Evolutionary conservation across 1,139 yeast species (phyloP), one percentile per base, ranked within the genome.

Genomic region (Geotrichum histeridarum): DNA sequence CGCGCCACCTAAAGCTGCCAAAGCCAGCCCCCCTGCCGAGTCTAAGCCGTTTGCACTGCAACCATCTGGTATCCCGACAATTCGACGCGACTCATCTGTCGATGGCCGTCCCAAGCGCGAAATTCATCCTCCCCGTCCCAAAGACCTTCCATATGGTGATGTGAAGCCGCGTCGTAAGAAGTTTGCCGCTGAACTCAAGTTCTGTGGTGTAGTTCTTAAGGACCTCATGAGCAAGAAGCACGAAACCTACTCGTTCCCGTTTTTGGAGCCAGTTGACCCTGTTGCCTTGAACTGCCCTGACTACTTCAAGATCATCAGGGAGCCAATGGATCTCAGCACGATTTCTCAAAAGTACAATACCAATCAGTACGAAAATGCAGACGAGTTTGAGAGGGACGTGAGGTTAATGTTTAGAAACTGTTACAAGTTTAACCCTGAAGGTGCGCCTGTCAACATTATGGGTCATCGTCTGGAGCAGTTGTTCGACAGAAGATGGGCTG

Each of bases 291-390:
- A 89, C 66, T 85, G 95, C 62, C 99, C 99, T 36, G 83, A 90
- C 51, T 93, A 94, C 70, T 78, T 79, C 64, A 93, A 91, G 61
- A 75, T 89, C 57, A 84, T 93, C 57, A 89, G 88, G 70, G 80
- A 83, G 63, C 99, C 99, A 56, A 94, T 93, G 99, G 99, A 93
- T 72, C 77, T 93, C 63, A 83, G 94, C 44, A 90, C 98, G 0
- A 79, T 93, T 57, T 85, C 84, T 64, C 78, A 82, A 52, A 93
- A 90, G 70, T 76, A 89, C 63, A 82, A 84, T 59, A 88, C 88
- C 68, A 90, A 91, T 71, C 87, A 86, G 64, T 93, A 93, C 68
- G 94, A 87, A 67, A 84, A 84, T 58, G 94, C 91, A 11, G 95
- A 87, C 57, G 91, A 88, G 58, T 90, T 93, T 67, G 96, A 86